Base-by-base conservation (phyloP, 73 alveolate species). In the Effrenium voratum region DNA sequence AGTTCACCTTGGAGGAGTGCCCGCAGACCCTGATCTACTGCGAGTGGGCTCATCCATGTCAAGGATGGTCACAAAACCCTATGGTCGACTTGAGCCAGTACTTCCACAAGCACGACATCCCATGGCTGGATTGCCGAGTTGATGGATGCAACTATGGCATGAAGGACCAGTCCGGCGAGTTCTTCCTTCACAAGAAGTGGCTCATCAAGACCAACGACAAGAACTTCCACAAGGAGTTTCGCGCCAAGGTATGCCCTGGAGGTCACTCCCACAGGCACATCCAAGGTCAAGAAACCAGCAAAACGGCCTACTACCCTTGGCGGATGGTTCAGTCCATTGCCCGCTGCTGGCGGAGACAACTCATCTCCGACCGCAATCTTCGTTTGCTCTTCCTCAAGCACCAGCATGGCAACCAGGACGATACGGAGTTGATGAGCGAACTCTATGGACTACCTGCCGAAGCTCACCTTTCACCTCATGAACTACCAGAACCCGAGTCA, bases 111-210 rank as follows among this genome's bases (percentile, higher is more conserved):
- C 1, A 36, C 16, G 79, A 43, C 13, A 30, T 36, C 24, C 34
- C 41, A 1, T 84, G 80, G 93, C 40, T 38, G 28, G 57, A 10
- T 19, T 55, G 93, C 44, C 80, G 93, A 13, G 36, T 84, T 2
- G 93, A 84, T 57, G 93, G 80, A 0, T 84, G 93, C 41, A 26
- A 2, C 46, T 84, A 55, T 40, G 80, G 59, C 26, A 13, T 84
- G 44, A 22, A 28, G 4, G 43, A 52, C 43, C 16, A 2, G 44
- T 2, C 50, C 34, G 79, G 22, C 45, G 44, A 50, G 3, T 38
- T 5, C 93, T 52, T 84, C 44, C 5, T 84, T 59, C 0, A 38
- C 40, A 84, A 84, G 60, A 0, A 13, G 32, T 84, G 93, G 93
- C 46, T 24, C n/a, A 40, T 84, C 60, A 38, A 16, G 80, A 84